Evolutionary conservation across 495 filamentous ascomycete species (phyloP), one percentile per base, ranked within the genome.

Genomic region (Terfezia claveryi): DNA sequence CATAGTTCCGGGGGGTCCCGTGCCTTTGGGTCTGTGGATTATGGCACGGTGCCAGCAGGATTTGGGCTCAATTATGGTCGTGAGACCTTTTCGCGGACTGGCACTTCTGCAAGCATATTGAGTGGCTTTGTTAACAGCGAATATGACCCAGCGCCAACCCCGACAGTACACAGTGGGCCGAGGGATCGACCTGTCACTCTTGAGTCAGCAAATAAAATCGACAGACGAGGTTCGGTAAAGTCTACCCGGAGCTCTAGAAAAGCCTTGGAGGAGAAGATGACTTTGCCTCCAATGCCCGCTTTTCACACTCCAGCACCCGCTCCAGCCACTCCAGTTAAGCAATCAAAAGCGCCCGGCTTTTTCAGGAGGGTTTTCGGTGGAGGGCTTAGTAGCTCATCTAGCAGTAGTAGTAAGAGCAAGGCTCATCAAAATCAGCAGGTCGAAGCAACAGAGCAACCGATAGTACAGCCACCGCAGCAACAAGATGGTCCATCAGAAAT

Each of bases 361-460:
- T 95, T 95, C 71, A 78, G 84, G 55, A 79, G 89, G 58, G 82
- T 96, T 11, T 94, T 96, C 68, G 83, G 80, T 37, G 62, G 66
- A 36, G 64, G 61, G 12, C 51, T 54, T 36, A 36, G 50, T n/a
- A 56, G 52, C 55, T 52, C 54, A 27, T 61, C 56, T 51, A 54
- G 50, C 50, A 12, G n/a, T 5, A 23, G 10, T 56, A 63, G 63
- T 54, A 54, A 54, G 17, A 37, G 27, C 52, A 17, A 37, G 23
- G 16, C 9, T 44, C n/a, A 38, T 12, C 27, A 37, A 14, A 54
- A 58, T 37, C 51, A 63, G 14, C 55, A 56, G 17, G 56, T 36
- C 10, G 54, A 37, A 37, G 49, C 46, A 65, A 44, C 51, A 54
- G 50, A 46, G 44, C 56, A 7, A 51, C 53, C 12, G 37, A 37